Evolutionary conservation across 169 alveolate genomes (phyloP).

Genomic region (Plasmodium yoelii): DNA sequence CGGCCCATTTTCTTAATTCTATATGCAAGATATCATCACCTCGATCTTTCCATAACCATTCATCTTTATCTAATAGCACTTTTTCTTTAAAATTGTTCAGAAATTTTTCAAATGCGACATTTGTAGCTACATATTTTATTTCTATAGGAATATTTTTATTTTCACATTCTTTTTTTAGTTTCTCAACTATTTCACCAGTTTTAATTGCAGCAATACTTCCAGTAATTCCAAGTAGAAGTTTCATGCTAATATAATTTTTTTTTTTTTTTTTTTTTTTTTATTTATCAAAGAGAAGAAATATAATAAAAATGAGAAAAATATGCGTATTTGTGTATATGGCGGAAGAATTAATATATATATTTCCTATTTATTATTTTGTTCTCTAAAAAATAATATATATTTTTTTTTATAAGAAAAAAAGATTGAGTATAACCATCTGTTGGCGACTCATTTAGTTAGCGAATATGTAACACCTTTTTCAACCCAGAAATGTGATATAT

Average conservation of each 20-base stretch:
- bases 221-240: constrained; percentile 87
- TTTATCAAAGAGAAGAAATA: no score
- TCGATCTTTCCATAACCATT: constrained; percentile 82
- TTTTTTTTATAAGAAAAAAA: no score
- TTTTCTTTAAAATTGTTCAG: constrained; percentile 75
- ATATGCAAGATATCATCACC: constrained; percentile 82
- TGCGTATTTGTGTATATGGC: no score
- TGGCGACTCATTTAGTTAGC: no score
- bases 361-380: no score
- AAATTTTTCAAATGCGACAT: constrained; percentile 79
- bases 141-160: constrained; percentile 68
- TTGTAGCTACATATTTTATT: constrained; percentile 76
- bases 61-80: constrained; percentile 84
- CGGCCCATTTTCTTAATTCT: constrained; percentile 93
- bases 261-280: neutral
- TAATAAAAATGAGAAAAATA: no score
- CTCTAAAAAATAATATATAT: no score
- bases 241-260: constrained; percentile 17
- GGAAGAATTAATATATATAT: no score
- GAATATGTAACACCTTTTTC: no score
- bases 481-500: no score
- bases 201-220: constrained; percentile 94
- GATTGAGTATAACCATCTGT: no score
- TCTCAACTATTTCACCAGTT: constrained; percentile 79
- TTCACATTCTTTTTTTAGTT: constrained; percentile 45